Conservation (phyloP, 208 protist species). For the Wallacemonas rigidus region DNA sequence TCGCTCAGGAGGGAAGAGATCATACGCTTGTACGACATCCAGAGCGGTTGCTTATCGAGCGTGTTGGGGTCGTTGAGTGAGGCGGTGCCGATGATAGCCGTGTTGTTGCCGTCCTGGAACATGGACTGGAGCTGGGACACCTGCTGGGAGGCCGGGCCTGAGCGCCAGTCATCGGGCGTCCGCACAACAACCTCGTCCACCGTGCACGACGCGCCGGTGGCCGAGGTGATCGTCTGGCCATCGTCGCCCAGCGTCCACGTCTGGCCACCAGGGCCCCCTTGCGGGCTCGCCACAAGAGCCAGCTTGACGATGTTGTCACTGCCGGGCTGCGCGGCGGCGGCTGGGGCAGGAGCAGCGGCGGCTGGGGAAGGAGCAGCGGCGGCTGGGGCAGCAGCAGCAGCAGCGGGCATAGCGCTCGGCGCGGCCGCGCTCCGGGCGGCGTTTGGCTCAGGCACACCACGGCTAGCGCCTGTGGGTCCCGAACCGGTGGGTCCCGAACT, state of each 20-base stretch:
- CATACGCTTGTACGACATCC: conserved; percentile 65
- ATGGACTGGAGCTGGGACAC: conserved; percentile 42
- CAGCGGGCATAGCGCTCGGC: not conserved
- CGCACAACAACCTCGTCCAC: conserved; percentile 56
- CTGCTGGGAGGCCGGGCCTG: conserved; percentile 30
- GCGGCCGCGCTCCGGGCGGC: not conserved
- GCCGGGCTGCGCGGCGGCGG: conserved; percentile 2
- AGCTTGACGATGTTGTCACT: conserved; percentile 35
- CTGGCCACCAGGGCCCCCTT: conserved; percentile 22
- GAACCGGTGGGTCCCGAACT: not conserved
- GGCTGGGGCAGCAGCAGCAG: not conserved
- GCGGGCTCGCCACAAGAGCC: conserved; percentile 29
- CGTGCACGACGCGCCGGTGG: conserved; percentile 19
- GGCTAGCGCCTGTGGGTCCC: too few relatives aligned
- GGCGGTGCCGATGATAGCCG: conserved; percentile 49
- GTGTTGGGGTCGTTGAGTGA: conserved; percentile 38
- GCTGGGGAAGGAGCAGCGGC: not conserved
- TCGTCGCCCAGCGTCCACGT: conserved; percentile 36
- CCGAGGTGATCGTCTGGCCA: conserved; percentile 29
- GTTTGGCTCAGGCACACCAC: too few relatives aligned
- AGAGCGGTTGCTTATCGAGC: conserved; percentile 63
- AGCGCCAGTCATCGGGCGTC: conserved; percentile 39
- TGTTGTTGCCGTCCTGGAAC: conserved; percentile 70
- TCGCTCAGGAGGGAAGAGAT: conserved; percentile 53
- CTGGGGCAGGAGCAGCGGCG: not conserved